Conservation (phyloP, 2,329 filamentous ascomycete genomes). For the Metarhizium brunneum region DNA sequence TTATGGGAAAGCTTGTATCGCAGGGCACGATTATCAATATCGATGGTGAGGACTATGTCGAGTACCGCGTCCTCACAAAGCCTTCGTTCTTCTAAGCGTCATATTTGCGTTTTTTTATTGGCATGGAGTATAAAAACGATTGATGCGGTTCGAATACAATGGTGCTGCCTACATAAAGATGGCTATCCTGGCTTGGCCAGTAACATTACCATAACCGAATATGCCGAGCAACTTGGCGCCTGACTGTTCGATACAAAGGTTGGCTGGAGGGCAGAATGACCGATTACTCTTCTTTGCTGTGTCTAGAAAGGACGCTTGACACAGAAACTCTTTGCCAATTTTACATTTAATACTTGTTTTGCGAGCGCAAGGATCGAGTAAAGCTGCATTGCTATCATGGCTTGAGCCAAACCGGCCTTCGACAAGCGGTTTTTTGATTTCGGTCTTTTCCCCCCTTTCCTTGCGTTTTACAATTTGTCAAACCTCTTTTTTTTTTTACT, state of each 20-base stretch:
- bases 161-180: not conserved
- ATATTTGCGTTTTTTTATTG: not conserved
- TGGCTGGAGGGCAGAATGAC: not conserved
- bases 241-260: not conserved
- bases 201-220: not conserved
- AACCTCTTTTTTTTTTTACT: not conserved
- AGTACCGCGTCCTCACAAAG: slow-evolving; percentile 56
- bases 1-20: slow-evolving; percentile 54
- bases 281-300: not conserved
- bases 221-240: not conserved
- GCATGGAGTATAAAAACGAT: not conserved
- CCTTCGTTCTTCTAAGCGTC: slow-evolving; percentile 47
- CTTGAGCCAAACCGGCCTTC: not conserved
- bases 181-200: not conserved
- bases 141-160: not conserved
- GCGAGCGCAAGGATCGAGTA: not conserved
- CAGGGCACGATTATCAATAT: slow-evolving; percentile 53
- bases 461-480: no score
- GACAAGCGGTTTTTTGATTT: not conserved
- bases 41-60: slow-evolving; percentile 58
- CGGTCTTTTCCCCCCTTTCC: no score
- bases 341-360: not conserved
- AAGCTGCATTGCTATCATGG: not conserved
- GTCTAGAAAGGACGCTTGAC: not conserved
- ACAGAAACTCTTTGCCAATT: not conserved